phyloP scores from a whole-genome alignment of 1,139 yeast genomes.

The Blastobotrys serpentis region DNA sequence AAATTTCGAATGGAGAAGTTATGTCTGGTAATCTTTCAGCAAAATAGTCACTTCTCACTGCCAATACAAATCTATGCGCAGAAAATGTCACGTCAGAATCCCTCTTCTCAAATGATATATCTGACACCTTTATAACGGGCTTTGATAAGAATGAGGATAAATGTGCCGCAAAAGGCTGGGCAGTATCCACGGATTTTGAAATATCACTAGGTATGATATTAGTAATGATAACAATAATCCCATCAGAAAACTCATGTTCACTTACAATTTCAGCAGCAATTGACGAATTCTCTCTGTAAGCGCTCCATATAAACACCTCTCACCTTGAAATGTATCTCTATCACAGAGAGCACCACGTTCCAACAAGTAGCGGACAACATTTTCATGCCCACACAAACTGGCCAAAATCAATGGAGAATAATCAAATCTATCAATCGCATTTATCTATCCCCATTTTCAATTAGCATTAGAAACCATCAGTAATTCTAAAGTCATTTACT shows the following conservation, averaged over 20 bases:
- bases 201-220: constrained; percentile 43
- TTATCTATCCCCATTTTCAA: constrained; percentile 35
- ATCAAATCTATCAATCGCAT: constrained; percentile 69
- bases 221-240: background rate
- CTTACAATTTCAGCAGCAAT: constrained; percentile 49
- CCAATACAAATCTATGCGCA: constrained; percentile 44
- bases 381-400: constrained; percentile 70
- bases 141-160: constrained; percentile 49
- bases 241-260: background rate
- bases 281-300: constrained; percentile 63
- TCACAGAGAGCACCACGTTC: constrained; percentile 74
- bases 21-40: constrained; percentile 17
- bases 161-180: constrained; percentile 76
- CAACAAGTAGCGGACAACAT: constrained; percentile 57
- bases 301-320: constrained; percentile 77
- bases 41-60: constrained; percentile 40
- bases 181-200: constrained; percentile 62
- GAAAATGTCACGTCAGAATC: background rate
- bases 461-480: no score
- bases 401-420: constrained; percentile 73
- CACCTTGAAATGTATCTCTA: constrained; percentile 77
- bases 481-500: no score
- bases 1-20: constrained; percentile 26
- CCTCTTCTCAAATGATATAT: background rate
- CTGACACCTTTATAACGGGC: constrained; percentile 22